phyloP scores from a whole-genome alignment of 257 asterid genomes.

The Lithospermum erythrorhizon region DNA sequence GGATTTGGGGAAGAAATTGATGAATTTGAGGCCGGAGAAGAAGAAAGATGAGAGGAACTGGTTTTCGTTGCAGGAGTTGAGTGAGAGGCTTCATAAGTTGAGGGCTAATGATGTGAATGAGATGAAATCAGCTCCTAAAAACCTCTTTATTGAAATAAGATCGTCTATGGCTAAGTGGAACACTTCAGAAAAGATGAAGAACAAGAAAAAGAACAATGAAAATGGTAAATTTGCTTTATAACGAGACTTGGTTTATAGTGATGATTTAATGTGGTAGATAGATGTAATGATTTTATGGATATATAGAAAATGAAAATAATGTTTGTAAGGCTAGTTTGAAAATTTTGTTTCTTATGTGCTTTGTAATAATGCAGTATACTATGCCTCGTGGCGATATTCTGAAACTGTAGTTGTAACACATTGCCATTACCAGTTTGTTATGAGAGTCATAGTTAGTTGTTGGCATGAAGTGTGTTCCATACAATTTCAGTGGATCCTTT shows the following conservation, averaged over 20 bases:
- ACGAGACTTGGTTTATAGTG: too few relatives aligned
- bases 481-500: background rate
- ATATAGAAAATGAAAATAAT: too few relatives aligned
- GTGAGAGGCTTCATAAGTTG: conserved; percentile 40
- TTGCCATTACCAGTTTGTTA: background rate
- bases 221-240: too few relatives aligned
- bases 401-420: too few relatives aligned
- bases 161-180: conserved; percentile 10
- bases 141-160: background rate
- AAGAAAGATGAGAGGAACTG: conserved; percentile 33
- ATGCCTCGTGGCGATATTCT: background rate
- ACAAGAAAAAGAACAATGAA: background rate
- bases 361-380: too few relatives aligned
- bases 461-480: background rate
- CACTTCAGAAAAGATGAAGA: too few relatives aligned
- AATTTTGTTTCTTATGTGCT: too few relatives aligned
- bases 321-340: too few relatives aligned
- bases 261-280: too few relatives aligned
- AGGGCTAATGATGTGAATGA: conserved; percentile 29
- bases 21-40: conserved; percentile 50
- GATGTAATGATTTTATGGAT: too few relatives aligned
- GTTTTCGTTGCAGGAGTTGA: conserved; percentile 67
- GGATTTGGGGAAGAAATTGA: conserved; percentile 56
- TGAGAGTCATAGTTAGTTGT: background rate
- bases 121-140: background rate